Percentiles rank a stretch among this genome's conserved stretches.
These are phyloP conservation scores for Sclerotinia trifoliorum DNA, from an alignment of 2,329 filamentous ascomycete species.

Conservation along the genomic window DNA sequence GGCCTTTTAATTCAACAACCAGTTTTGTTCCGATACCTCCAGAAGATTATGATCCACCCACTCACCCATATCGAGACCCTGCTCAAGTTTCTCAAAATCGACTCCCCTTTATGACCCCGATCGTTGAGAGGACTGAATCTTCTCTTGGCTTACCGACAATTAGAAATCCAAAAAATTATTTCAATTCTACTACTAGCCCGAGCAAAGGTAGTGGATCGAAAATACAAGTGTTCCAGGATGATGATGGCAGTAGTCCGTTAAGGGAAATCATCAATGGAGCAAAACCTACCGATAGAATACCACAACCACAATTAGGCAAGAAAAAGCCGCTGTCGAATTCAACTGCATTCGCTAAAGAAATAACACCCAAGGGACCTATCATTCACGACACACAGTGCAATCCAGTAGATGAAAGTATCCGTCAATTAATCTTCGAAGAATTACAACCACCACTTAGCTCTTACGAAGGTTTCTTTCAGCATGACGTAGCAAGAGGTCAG, in stretches of 20 bases:
- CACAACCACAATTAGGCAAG: slow-evolving; percentile 52
- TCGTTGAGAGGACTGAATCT: slow-evolving; percentile 90
- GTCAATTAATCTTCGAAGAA: slow-evolving; percentile 70
- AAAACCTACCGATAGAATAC: slow-evolving; percentile 48
- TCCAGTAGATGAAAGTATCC: slow-evolving; percentile 75
- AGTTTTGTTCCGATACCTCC: slow-evolving; percentile 78
- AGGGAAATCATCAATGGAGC: slow-evolving; percentile 59
- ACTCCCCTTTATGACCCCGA: slow-evolving; percentile 97
- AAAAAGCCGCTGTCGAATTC: slow-evolving; percentile 41
- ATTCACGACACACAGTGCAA: slow-evolving; percentile 85
- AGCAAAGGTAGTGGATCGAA: slow-evolving; percentile 50
- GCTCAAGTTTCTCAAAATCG: slow-evolving; percentile 81
- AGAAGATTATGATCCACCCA: slow-evolving; percentile 81
- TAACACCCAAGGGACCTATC: slow-evolving; percentile 63
- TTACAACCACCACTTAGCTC: slow-evolving; percentile 70
- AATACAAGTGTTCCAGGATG: slow-evolving; percentile 28
- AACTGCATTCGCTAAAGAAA: slow-evolving; percentile 42
- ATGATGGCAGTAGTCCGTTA: slow-evolving; percentile 66
- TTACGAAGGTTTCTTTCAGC: slow-evolving; percentile 79
- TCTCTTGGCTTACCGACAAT: slow-evolving; percentile 70
- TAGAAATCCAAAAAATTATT: slow-evolving; percentile 54
- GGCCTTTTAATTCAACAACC: slow-evolving; percentile 48
- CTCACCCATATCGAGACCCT: slow-evolving; percentile 77
- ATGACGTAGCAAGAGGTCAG: slow-evolving; percentile 62
- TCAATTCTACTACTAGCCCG: slow-evolving; percentile 70